Base-by-base conservation (phyloP, 768 basidiomycete species). In the Cubamyces sp. region DNA sequence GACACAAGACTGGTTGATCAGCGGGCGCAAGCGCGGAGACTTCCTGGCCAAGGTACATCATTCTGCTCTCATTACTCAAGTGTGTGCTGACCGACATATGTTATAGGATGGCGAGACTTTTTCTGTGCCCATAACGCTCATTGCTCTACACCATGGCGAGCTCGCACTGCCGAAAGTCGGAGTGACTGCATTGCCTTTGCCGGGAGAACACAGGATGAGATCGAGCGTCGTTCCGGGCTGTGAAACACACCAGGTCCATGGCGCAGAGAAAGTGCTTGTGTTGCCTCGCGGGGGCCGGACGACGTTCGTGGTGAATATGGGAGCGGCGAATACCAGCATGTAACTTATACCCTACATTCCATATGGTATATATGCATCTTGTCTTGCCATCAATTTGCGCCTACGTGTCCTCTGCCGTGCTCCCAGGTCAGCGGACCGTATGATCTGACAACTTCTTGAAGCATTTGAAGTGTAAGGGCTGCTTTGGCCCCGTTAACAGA, bases 1-100 rank as follows among this genome's bases (percentile, higher is more conserved):
- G 74, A 82, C 87, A 18, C 86, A 85, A 51, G 90, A 92, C 66
- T 98, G 96, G 96, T 79, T 97, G 3, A 85, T 98, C 9, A 91
- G 92, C 62, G 96, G 96, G 9, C 82, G 82, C 43, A 96, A 95
- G 75, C 85, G 90, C 54, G 95, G 94, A 0, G 90, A 91, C 66
- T 96, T 92, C 68, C 56, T 81, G 18, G 91, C 90, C 3, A 80
- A 78, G 75, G 96, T 92, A 69, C 54, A 86, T 70, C 0, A 41
- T 16, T 16, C 1, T 19, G 21, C 3, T 61, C 8, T 15, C 12
- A 14, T 9, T n/a, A 26, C 3, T 3, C 8, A 18, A 5, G 16
- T 5, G 16, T 28, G 15, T 16, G 54, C 14, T 52, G 9, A 43
- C 51, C 30, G 45, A 18, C 28, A 30, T 30, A 47, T 50, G 30